phyloP scores from a whole-genome alignment of 148 eudicot species.

The Polygonum maritimum region DNA sequence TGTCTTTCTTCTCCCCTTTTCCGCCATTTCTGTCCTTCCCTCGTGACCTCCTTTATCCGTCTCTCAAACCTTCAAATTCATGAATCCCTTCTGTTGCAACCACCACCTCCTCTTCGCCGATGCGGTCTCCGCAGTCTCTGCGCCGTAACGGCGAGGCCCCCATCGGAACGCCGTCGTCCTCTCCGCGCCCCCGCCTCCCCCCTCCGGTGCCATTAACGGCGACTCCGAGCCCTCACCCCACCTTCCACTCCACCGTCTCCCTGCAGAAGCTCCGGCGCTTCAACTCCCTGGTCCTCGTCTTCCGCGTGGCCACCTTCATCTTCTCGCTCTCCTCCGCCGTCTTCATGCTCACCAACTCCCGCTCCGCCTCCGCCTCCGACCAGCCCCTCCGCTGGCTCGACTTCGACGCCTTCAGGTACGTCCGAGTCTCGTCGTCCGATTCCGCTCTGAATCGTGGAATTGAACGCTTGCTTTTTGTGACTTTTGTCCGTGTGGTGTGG shows the following conservation, averaged over 20 bases:
- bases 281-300: slow-evolving; percentile 49
- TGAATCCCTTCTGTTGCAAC: background rate
- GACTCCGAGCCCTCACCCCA: slow-evolving; percentile 23
- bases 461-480: no score
- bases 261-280: slow-evolving; percentile 59
- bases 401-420: slow-evolving; percentile 61
- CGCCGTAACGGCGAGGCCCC: slow-evolving; percentile 45
- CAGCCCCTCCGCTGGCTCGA: slow-evolving; percentile 47
- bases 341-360: slow-evolving; percentile 60
- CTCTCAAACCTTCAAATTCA: background rate
- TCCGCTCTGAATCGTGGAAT: background rate
- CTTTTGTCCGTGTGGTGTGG: background rate
- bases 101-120: background rate
- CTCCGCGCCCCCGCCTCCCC: slow-evolving; percentile 30
- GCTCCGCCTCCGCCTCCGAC: slow-evolving; percentile 13
- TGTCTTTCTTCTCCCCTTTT: background rate
- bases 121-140: slow-evolving; percentile 41
- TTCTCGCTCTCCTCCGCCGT: slow-evolving; percentile 55
- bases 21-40: slow-evolving; percentile 1
- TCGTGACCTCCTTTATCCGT: background rate
- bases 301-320: slow-evolving; percentile 50
- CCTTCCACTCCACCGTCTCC: slow-evolving; percentile 69
- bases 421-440: background rate
- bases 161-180: slow-evolving; percentile 18
- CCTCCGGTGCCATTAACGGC: background rate